Conservation (phyloP, 345 rosid species). For the Euphorbia peplus region DNA sequence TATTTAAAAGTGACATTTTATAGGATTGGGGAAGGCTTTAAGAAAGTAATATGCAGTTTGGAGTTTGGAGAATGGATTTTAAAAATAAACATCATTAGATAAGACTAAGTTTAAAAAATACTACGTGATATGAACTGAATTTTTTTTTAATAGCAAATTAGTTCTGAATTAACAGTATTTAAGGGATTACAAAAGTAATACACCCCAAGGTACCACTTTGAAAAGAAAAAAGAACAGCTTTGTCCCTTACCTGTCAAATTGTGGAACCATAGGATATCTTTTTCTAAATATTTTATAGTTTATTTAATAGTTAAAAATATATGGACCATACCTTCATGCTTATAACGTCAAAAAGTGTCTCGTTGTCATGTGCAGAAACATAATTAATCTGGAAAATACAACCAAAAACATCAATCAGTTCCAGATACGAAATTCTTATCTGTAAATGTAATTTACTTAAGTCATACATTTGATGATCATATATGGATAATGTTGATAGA, state of each 20-base stretch:
- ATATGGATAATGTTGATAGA: background rate
- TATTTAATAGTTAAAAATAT: conserved; percentile 1
- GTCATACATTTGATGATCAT: background rate
- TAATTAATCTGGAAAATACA: conserved; percentile 61
- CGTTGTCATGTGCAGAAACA: conserved; percentile 99
- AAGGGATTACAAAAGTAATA: background rate
- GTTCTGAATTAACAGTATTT: background rate
- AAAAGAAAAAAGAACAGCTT: background rate
- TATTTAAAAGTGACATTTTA: background rate
- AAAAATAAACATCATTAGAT: background rate
- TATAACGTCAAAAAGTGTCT: conserved; percentile 81
- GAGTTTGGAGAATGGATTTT: background rate
- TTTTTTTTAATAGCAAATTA: background rate
- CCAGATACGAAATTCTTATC: conserved; percentile 3
- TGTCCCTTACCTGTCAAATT: background rate
- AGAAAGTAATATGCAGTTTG: too few relatives aligned
- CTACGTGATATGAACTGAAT: too few relatives aligned
- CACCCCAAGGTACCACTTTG: background rate
- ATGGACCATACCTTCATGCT: conserved; percentile 66
- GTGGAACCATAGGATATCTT: background rate
- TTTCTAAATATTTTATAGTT: too few relatives aligned
- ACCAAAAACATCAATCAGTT: conserved; percentile 18
- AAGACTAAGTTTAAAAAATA: background rate
- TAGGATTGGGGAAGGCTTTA: background rate
- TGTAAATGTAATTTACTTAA: background rate